These are phyloP conservation scores for Hygrocybe punicea DNA, from an alignment of 768 basidiomycete genomes.

Conservation along the genomic window DNA sequence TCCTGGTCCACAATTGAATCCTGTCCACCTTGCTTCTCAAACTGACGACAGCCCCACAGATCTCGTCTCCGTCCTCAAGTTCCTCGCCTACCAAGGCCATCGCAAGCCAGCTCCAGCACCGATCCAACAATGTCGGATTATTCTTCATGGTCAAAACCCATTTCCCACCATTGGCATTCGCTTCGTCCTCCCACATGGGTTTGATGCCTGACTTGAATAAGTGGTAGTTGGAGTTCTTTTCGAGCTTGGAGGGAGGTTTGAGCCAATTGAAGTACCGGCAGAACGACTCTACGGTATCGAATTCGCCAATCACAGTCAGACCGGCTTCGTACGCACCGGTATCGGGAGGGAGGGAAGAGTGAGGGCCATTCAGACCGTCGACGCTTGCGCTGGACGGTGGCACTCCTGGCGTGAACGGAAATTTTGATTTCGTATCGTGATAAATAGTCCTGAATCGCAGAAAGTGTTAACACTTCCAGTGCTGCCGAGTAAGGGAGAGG, in stretches of 20 bases:
- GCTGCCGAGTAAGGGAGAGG: no score
- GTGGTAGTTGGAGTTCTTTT: constrained; percentile 91
- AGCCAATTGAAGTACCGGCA: constrained; percentile 94
- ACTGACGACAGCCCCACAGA: constrained; percentile 86
- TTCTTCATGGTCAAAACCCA: constrained; percentile 95
- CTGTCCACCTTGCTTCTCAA: constrained; percentile 82
- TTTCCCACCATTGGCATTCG: constrained; percentile 89
- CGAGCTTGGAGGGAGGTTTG: constrained; percentile 83
- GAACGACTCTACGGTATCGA: constrained; percentile 85
- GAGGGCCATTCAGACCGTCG: constrained; percentile 26
- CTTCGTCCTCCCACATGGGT: constrained; percentile 96
- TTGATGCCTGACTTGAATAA: constrained; percentile 93
- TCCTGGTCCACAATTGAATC: constrained; percentile 88
- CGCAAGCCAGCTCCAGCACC: constrained; percentile 86
- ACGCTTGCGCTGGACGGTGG: constrained; percentile 19
- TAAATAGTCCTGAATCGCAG: constrained; percentile 69
- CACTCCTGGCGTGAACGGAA: constrained; percentile 48
- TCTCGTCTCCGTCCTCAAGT: constrained; percentile 66
- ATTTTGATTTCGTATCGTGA: constrained; percentile 81
- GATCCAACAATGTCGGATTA: constrained; percentile 72
- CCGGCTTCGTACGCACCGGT: constrained; percentile 80
- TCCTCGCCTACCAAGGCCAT: constrained; percentile 91
- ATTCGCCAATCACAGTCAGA: constrained; percentile 81
- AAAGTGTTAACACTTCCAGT: constrained; percentile 1
- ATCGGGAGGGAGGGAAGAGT: constrained; percentile 50